Evolutionary conservation across 306 rosid species (phyloP), one percentile per base, ranked within the genome.

Genomic region (Vigna mungo): DNA sequence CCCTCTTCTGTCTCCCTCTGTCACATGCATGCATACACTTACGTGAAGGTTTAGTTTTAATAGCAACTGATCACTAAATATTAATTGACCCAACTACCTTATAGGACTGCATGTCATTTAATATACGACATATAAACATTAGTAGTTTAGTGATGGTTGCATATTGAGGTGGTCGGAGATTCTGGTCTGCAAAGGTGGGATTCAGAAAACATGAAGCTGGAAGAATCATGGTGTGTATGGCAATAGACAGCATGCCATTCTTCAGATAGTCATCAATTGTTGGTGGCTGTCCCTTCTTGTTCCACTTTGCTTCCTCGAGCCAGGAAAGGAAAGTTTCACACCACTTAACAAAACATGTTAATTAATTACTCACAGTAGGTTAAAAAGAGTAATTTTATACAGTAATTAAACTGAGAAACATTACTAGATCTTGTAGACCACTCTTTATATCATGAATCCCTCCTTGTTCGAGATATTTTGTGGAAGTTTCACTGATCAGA

Each of bases 1-100:
- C 84, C 84, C 21, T 78, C 85, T 11, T 15, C 18, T 39, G 47
- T 78, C 70, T 81, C 86, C 76, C 34, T 81, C 88, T 85, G 88
- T 52, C 44, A 39, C 44, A 39, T 9, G 3, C 12, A 43, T 43
- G 10, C 12, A 10, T n/a, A n/a, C n/a, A 30, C 34, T 30, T 30
- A 30, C 27, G 52, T 12, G 51, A 46, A 16, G 51, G 14, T 46
- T 46, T 13, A 11, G 3, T 13, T 47, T 47, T 47, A 4, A 47
- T 12, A 47, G 52, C 52, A 13, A n/a, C 52, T 47, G 4, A 49
- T 54, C 44, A 73, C 14, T 25, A 4, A 30, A 3, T 30, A 30
- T 4, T 30, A 30, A 27, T 27, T 13, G 13, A 5, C 16, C 15
- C 0, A 30, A 32, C 44, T 20, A 21, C 88, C 84, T 78, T 11